Evolutionary conservation across 495 filamentous ascomycete species (phyloP).

Genomic region (Trichocladium antarcticum): DNA sequence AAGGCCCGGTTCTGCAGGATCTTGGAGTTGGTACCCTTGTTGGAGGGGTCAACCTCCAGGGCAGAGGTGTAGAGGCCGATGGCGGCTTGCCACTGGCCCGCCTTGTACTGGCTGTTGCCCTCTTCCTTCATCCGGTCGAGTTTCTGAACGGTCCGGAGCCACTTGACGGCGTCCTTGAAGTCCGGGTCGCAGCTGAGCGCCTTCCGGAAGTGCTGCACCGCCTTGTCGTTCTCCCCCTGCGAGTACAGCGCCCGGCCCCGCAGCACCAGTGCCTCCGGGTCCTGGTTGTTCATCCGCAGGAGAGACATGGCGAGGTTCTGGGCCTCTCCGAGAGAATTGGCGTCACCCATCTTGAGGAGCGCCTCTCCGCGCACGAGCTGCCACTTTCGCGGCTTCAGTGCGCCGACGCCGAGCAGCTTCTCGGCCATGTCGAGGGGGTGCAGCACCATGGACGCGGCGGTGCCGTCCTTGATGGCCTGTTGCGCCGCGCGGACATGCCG

Average conservation of each 20-base stretch:
- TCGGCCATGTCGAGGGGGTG: conserved; percentile 87
- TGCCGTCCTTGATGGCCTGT: conserved; percentile 58
- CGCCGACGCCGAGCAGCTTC: conserved; percentile 57
- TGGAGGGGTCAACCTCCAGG: conserved; percentile 74
- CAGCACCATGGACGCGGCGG: conserved; percentile 76
- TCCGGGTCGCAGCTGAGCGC: conserved; percentile 88
- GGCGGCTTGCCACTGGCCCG: conserved; percentile 63
- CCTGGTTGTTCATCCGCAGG: conserved; percentile 72
- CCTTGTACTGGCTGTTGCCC: conserved; percentile 83
- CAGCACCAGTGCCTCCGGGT: conserved; percentile 87
- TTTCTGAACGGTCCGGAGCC: conserved; percentile 75
- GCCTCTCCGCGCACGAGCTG: conserved; percentile 84
- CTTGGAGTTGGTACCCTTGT: conserved; percentile 91
- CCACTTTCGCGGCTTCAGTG: conserved; percentile 81
- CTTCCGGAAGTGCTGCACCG: conserved; percentile 82
- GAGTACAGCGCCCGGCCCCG: conserved; percentile 80
- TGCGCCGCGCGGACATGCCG: conserved; percentile 72
- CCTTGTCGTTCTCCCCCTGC: conserved; percentile 89
- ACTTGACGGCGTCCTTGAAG: conserved; percentile 71
- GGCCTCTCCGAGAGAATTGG: conserved; percentile 79
- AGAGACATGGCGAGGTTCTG: conserved; percentile 84
- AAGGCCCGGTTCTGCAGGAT: conserved; percentile 84
- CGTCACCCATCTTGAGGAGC: conserved; percentile 84
- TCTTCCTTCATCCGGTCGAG: conserved; percentile 90
- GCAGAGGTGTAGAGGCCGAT: conserved; percentile 76